A percentile compares a stretch with the other conserved stretches of the same genome.
Conservation (phyloP, 164 flowering plant species). For the Piper longum region DNA sequence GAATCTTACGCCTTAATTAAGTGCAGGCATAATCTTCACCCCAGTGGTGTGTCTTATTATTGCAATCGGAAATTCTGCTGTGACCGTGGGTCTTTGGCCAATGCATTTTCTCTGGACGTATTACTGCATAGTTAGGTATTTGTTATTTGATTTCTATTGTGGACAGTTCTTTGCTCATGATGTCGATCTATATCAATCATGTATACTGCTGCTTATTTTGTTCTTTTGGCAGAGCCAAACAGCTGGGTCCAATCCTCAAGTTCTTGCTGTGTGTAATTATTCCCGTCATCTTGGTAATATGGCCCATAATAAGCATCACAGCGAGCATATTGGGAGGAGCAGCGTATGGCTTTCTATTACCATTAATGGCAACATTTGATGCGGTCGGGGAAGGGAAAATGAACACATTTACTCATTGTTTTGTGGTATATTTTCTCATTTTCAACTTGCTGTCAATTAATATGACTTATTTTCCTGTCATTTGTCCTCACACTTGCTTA, state of each 20-base stretch:
- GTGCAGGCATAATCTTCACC: conserved; percentile 57
- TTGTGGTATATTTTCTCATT: conserved; percentile 31
- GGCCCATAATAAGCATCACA: conserved; percentile 59
- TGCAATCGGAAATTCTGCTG: conserved; percentile 48
- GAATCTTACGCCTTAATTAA: neutral
- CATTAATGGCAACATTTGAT: conserved; percentile 64
- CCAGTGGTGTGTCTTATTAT: conserved; percentile 65
- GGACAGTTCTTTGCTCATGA: neutral
- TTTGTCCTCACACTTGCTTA: neutral
- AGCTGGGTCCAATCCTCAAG: conserved; percentile 71
- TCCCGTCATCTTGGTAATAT: conserved; percentile 30
- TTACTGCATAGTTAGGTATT: conserved; percentile 48
- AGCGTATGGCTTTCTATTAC: conserved; percentile 57
- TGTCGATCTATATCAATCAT: conserved; percentile 1
- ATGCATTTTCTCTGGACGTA: conserved; percentile 50
- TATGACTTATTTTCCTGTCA: neutral
- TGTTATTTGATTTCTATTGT: neutral
- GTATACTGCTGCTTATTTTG: neutral
- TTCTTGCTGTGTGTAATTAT: conserved; percentile 34
- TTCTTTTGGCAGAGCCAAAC: conserved; percentile 43
- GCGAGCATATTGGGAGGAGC: conserved; percentile 58
- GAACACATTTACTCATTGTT: conserved; percentile 44
- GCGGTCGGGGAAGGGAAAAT: conserved; percentile 82
- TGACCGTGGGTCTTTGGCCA: conserved; percentile 78
- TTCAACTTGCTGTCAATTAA: neutral